Evolutionary conservation across 2,329 filamentous ascomycete species (phyloP), one percentile per base, ranked within the genome.

Genomic region (Fusarium sp.): DNA sequence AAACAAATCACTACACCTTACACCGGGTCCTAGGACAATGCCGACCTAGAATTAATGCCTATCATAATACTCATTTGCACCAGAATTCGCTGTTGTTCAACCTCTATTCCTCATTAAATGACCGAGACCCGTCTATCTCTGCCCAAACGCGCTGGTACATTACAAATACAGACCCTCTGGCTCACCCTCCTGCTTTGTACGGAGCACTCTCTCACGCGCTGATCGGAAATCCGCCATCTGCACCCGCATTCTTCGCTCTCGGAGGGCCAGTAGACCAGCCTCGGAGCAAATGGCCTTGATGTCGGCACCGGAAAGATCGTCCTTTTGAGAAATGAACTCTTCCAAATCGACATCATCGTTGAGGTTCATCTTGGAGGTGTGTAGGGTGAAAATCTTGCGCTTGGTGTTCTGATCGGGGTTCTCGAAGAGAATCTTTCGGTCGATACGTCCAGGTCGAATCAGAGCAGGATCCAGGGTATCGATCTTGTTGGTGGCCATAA

Each of bases 401-500:
- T 91, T 91, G 60, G 96, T 99, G 81, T 95, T 94, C 85, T 97
- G 91, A 81, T 89, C 84, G 45, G 83, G 84, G 75, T 90, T 86
- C 79, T 89, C 86, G 76, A 90, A 92, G 66, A 91, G 82, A 68
- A 99, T 99, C 88, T 99, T 99, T 75, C 96, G 91, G 81, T 99
- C 96, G 80, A 99, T 99, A 86, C 96, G 94, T 69, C 96, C 96
- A 44, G 96, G 96, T 72, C 96, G 91, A 77, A 99, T 99, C 73
- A 99, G 86, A 18, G 96, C 96, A 57, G 96, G 96, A 77, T 99
- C 97, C 30, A 99, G 86, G 6, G 93, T 97, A 73, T 99, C 97
- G 73, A 99, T 99, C 88, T 99, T 99, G 89, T 99, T 99, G 72
- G 96, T 99, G 13, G 96, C 97, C 94, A 99, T 98, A 80, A 99